Evolutionary conservation across 257 asterid genomes (phyloP), one percentile per base, ranked within the genome.

Genomic region (Fraxinus pennsylvanica): DNA sequence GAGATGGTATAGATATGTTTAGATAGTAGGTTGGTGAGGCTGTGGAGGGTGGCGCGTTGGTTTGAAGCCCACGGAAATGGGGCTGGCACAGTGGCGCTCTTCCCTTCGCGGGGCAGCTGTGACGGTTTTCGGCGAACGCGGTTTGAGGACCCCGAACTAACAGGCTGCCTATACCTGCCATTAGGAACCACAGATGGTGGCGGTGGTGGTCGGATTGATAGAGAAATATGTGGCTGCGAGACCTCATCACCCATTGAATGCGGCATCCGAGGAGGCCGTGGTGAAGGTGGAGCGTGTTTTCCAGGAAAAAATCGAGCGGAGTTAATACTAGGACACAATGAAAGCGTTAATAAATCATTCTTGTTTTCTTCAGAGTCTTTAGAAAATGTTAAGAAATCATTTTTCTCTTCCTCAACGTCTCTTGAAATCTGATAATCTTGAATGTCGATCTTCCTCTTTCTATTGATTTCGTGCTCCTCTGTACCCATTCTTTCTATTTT

Each of bases 11-110:
- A 0, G 79, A 91, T 85, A 10, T 71, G 32, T 0, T 45, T 57
- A 0, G 86, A 72, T 0, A 76, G 71, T 12, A 92, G 74, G 27
- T 82, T 8, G 0, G 7, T 15, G 6, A 88, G 52, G 14, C 77
- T 68, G 82, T 84, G 92, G 14, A 90, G 78, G 1, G 80, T 81
- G 27, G 97, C 97, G 67, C 90, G 92, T 0, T 4, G 77, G 74
- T 78, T 38, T 0, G 89, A 86, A 0, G 97, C 83, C 97, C 97
- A 92, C 0, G 89, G 87, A 70, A 43, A 92, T 0, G 91, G 91
- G 0, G 88, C 78, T 3, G 82, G 39, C 4, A 86, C 74, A 10
- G 76, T 54, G 19, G 59, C 77, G 9, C 39, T 33, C 25, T 71
- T 84, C 1, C 76, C 89, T 14, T 72, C 84, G 0, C 76, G 71